A percentile compares a stretch with the other conserved stretches of the same genome.
phyloP scores from a whole-genome alignment of 139 green algal species.

The Chlamydomonas sp. region DNA sequence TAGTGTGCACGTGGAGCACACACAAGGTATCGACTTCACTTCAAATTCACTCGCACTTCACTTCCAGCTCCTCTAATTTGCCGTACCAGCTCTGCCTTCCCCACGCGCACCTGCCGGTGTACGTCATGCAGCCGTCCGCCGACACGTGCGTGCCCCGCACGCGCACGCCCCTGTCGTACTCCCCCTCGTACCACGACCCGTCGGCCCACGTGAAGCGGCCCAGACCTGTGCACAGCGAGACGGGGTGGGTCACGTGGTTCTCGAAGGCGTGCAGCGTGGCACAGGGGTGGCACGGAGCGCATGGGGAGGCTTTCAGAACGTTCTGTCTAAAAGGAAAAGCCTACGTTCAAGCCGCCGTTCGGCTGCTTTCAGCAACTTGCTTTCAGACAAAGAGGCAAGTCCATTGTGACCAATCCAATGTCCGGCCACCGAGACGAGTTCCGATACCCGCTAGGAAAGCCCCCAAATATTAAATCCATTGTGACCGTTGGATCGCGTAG shows the following conservation, averaged over 20 bases:
- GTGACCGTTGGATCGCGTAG: too few relatives aligned
- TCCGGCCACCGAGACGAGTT: too few relatives aligned
- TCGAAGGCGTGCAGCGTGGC: background rate
- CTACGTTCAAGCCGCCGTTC: too few relatives aligned
- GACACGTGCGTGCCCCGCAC: constrained; percentile 1
- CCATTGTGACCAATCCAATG: too few relatives aligned
- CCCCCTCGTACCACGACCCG: constrained; percentile 14
- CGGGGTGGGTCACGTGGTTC: too few relatives aligned
- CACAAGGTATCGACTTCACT: background rate
- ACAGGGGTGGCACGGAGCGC: background rate
- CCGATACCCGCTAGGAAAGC: too few relatives aligned
- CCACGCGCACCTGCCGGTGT: constrained; percentile 25
- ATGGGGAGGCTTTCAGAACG: background rate
- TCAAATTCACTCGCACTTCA: background rate
- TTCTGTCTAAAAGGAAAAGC: too few relatives aligned
- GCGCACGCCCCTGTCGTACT: background rate
- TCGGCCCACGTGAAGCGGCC: constrained; percentile 15
- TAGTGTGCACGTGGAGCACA: background rate
- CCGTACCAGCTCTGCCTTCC: background rate
- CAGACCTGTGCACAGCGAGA: background rate
- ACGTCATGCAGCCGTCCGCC: constrained; percentile 9
- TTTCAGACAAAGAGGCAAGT: too few relatives aligned
- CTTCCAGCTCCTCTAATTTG: background rate
- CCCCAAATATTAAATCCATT: too few relatives aligned
- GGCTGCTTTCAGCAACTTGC: too few relatives aligned